Conservation (phyloP, 371 early-diverging fungal genomes). For the Phascolomyces articulosus region DNA sequence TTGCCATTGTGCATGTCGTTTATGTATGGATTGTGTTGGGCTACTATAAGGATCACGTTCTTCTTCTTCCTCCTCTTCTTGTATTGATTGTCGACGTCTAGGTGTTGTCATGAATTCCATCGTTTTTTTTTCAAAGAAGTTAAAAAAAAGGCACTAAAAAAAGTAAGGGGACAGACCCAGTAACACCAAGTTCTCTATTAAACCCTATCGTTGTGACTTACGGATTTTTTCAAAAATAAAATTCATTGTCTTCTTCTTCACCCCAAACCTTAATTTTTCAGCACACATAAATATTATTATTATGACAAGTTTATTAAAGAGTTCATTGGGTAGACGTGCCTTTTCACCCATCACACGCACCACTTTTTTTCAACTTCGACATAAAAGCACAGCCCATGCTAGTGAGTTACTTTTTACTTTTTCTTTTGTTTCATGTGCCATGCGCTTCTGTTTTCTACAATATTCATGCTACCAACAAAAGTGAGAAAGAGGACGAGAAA, state of each 20-base stretch:
- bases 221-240: background rate
- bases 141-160: background rate
- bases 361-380: background rate
- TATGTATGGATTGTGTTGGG: constrained; percentile 3
- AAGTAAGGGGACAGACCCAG: background rate
- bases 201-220: no score
- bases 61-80: background rate
- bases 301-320: background rate
- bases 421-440: background rate
- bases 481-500: no score
- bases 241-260: background rate
- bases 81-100: background rate
- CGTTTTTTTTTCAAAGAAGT: background rate
- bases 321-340: background rate
- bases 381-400: background rate
- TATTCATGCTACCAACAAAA: no score
- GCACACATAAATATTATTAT: no score
- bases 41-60: constrained; percentile 1
- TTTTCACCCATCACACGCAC: background rate
- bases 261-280: no score
- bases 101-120: background rate
- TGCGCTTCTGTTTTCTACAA: no score
- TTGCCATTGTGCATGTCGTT: background rate
- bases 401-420: background rate
- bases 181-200: no score